Evolutionary conservation across 2,329 filamentous ascomycete species (phyloP), one percentile per base, ranked within the genome.

Genomic region (Neofusicoccum ribis): DNA sequence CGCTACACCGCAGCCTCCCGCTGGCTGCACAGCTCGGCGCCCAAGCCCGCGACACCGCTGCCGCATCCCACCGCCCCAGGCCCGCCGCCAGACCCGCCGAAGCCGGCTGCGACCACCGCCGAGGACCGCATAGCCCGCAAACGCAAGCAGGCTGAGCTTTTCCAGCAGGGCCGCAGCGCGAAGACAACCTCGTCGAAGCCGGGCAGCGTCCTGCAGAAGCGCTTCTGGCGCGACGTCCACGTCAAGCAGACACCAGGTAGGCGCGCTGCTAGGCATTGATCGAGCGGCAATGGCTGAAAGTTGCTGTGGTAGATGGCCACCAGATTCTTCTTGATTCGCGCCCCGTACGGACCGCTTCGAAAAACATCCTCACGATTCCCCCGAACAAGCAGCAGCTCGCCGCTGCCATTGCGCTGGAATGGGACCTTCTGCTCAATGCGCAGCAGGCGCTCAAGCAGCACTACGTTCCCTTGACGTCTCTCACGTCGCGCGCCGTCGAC

Each of bases 221-320:
- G 93, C 62, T 97, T 97, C 81, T 98, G 94, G 94, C 92, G 90
- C 77, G 86, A 95, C 74, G 92, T 95, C 1, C 77, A 84, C 67
- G 88, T 97, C 43, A 83, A 85, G 69, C 86, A 78, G 39, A 70
- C 70, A 17, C 81, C 88, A 68, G 89, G 89, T 91, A 80, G 65
- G 78, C 43, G 49, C 9, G 52, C 15, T 17, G 8, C 37, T 31
- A 2, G 11, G 3, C 39, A 14, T 63, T 11, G 23, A 5, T 31
- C n/a, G 17, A 5, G 9, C 34, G 20, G 5, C 39, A 61, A 17
- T 36, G 39, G 12, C 51, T 63, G 17, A 46, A 9, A 39, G n/a
- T 46, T 31, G 60, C 56, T 20, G 51, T 41, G 20, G 9, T 69
- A 77, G 83, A 83, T 59, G 85, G 86, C 46, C 80, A 85, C 58